phyloP scores from a whole-genome alignment of 495 filamentous ascomycete genomes.

The Penicillium roqueforti region DNA sequence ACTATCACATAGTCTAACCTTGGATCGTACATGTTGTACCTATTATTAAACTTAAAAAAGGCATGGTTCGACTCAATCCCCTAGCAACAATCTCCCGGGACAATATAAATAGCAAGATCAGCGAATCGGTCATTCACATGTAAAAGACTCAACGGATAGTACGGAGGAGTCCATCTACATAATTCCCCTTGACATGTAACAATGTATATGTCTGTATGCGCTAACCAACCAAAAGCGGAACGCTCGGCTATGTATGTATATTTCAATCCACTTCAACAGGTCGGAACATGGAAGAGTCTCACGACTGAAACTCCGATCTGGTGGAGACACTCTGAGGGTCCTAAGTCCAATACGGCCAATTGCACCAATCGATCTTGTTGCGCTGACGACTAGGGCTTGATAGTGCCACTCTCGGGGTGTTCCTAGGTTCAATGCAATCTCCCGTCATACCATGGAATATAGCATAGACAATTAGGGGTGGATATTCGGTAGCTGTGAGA shows the following conservation, averaged over 20 bases:
- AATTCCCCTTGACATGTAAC: not conserved
- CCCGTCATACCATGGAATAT: no score
- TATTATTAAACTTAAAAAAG: not conserved
- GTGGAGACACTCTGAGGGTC: conserved; percentile 14
- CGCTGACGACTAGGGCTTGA: not conserved
- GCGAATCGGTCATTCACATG: not conserved
- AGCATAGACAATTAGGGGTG: no score
- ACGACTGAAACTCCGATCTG: conserved; percentile 20
- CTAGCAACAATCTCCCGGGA: conserved; percentile 10
- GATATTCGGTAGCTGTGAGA: no score
- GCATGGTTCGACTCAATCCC: not conserved
- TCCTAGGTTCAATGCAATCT: not conserved
- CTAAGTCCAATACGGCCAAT: conserved; percentile 11
- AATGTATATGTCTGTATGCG: not conserved
- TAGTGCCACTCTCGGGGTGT: conserved; percentile 1
- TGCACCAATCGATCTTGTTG: conserved; percentile 1
- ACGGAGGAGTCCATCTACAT: not conserved
- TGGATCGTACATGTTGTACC: not conserved
- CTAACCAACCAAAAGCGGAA: not conserved
- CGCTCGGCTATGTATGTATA: not conserved
- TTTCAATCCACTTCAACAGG: not conserved
- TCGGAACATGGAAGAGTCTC: conserved; percentile 9
- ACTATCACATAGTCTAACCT: not conserved
- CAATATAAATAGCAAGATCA: conserved; percentile 6
- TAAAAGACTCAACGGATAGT: not conserved